Evolutionary conservation across 257 asterid species (phyloP), one percentile per base, ranked within the genome.

Genomic region (Scutellaria baicalensis): DNA sequence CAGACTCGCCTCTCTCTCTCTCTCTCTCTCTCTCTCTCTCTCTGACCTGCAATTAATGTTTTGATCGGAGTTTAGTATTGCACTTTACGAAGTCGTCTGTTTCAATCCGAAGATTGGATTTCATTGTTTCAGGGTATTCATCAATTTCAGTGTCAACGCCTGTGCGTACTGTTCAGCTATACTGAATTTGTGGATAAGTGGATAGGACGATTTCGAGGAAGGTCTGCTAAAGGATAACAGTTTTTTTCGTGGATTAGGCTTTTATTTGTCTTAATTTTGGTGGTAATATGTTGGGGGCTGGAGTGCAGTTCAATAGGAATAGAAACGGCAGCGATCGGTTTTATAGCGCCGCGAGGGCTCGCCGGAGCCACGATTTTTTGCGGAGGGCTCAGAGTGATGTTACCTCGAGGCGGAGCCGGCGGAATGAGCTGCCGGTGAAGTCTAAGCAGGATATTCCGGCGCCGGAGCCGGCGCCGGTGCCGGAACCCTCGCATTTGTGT

Each of bases 301-400:
- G 97, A 71, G 69, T 88, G 81, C 95, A 84, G 82, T 81, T 84
- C 74, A 82, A 80, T 79, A 72, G 87, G 79, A 86, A 82, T 79
- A 81, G 79, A 71, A 83, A 84, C 58, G 89, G 88, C 44, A 95
- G 86, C 20, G 95, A 84, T 85, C 83, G 90, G 81, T 84, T 84
- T 76, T 84, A 82, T 70, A 79, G 87, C 82, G 86, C 87, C 11
- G 78, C 88, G 0, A 90, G 79, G 80, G 85, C 89, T 66, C 89
- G 85, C 49, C 79, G 84, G 83, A 82, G 77, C 74, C 84, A 77
- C 40, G 92, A 80, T 74, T 76, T 65, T 64, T 49, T 68, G 64
- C 75, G 81, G 73, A 80, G 91, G 76, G 86, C 79, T 67, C 87
- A 87, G 77, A 83, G 83, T 69, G 96, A 89, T 61, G 86, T 79